Base-by-base conservation (phyloP, 768 basidiomycete species). In the Agaricus sinodeliciosus region DNA sequence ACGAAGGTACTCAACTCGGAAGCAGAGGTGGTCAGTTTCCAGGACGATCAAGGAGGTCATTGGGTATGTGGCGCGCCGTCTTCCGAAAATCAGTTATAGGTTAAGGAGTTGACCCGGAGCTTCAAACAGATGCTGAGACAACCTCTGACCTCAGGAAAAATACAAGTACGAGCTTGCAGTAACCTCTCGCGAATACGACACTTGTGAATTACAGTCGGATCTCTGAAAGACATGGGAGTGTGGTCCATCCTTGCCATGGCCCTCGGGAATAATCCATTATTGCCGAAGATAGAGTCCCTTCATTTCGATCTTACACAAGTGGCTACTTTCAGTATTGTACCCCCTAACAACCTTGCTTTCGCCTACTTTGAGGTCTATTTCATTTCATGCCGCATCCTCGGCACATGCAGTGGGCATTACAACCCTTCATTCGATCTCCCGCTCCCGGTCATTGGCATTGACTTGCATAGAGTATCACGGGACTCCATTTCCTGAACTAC, bases 171-270 rank as follows among this genome's bases (percentile, higher is more conserved):
- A 11, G 39, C 39, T 12, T 49, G 16, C 16, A 13, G 41, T 2
- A 41, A 49, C 18, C 48, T 49, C 27, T 40, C 48, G n/a, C 48
- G 48, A 25, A 41, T 49, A 22, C 39, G 37, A 9, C 22, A 41
- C 26, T 41, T 49, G 22, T 15, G 35, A 26, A 12, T 41, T 9
- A 7, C 2, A 27, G 6, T 41, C 8, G 48, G 48, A 12, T 19
- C 16, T 18, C 6, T 12, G 26, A 41, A 22, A n/a, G 48, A 49
- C n/a, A 41, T 41, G 48, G 39, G 48, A 13, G 13, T 49, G 27
- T 49, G 40, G 37, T 40, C 48, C 15, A 41, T 36, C 4, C 39
- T 49, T 9, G 40, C 26, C 37, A n/a, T 40, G 37, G 40, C 36
- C 48, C 40, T 49, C 6, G 48, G 48, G 3, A 16, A 41, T 3